Evolutionary conservation across 2,329 filamentous ascomycete species (phyloP).

Genomic region (Torrubiella hemipterigena): DNA sequence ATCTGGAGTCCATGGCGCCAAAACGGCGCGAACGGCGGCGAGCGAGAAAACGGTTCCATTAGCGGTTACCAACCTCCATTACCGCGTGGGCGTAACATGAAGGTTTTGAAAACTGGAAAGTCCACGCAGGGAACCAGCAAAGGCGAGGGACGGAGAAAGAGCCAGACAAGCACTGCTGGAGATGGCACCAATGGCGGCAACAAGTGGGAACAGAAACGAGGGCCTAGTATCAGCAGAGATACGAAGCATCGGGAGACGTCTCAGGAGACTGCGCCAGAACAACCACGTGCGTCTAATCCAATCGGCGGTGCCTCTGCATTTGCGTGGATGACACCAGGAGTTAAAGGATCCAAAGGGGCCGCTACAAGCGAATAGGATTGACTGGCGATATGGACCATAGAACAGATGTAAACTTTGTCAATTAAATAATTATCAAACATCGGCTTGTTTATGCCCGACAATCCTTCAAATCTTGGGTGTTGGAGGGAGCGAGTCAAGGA

Average conservation of each 20-base stretch:
- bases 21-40: conserved; percentile 34
- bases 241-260: conserved; percentile 21
- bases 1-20: conserved; percentile 66
- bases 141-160: conserved; percentile 45
- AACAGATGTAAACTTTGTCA: too few relatives aligned
- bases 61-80: conserved; percentile 61
- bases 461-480: conserved; percentile 40
- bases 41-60: conserved; percentile 42
- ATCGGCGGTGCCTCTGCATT: conserved; percentile 90
- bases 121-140: conserved; percentile 39
- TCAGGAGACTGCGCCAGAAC: conserved; percentile 24
- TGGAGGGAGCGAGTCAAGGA: conserved; percentile 48
- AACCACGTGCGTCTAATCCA: conserved; percentile 61
- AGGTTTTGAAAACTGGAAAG: conserved; percentile 74
- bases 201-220: conserved; percentile 44
- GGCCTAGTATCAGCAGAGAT: conserved; percentile 29
- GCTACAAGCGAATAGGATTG: too few relatives aligned
- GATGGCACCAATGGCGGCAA: conserved; percentile 17
- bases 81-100: conserved; percentile 63
- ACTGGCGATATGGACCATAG: too few relatives aligned
- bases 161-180: conserved; percentile 25
- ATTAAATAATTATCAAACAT: conserved; percentile 3
- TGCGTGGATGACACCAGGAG: conserved; percentile 65
- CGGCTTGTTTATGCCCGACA: neutral
- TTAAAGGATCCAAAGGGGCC: too few relatives aligned